phyloP scores from a whole-genome alignment of 495 filamentous ascomycete genomes.

The Bathelium albidoporum region DNA sequence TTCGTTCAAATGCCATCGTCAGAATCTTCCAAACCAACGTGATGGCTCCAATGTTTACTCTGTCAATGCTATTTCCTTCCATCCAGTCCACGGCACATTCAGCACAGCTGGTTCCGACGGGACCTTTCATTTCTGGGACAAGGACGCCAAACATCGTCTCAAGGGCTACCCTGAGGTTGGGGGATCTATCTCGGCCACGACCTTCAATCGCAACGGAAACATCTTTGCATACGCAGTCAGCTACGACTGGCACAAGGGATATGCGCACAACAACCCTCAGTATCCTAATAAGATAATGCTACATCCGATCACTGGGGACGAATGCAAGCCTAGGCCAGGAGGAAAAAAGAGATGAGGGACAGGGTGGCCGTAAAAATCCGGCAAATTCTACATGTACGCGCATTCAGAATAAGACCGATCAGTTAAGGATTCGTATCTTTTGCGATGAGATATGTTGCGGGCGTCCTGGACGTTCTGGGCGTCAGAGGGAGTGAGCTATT shows the following conservation, averaged over 20 bases:
- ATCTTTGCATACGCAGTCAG: constrained; percentile 87
- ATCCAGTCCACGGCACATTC: constrained; percentile 80
- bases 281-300: constrained; percentile 78
- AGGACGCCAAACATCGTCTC: constrained; percentile 73
- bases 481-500: neutral
- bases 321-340: constrained; percentile 68
- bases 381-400: neutral
- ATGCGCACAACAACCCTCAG: constrained; percentile 56
- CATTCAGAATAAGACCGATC: neutral
- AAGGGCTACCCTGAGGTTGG: constrained; percentile 82
- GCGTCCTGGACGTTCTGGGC: neutral
- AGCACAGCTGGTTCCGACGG: constrained; percentile 83
- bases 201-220: constrained; percentile 64
- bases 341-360: constrained; percentile 56
- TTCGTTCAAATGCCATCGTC: constrained; percentile 88
- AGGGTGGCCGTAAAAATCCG: neutral
- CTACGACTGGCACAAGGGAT: constrained; percentile 94
- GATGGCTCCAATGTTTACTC: constrained; percentile 67
- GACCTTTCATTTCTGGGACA: constrained; percentile 74
- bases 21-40: constrained; percentile 51
- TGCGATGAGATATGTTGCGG: neutral
- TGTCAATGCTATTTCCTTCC: constrained; percentile 83
- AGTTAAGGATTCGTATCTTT: neutral
- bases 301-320: constrained; percentile 63
- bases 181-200: constrained; percentile 66